Evolutionary conservation across 768 basidiomycete genomes (phyloP).

Genomic region (Agrocybe pediades): DNA sequence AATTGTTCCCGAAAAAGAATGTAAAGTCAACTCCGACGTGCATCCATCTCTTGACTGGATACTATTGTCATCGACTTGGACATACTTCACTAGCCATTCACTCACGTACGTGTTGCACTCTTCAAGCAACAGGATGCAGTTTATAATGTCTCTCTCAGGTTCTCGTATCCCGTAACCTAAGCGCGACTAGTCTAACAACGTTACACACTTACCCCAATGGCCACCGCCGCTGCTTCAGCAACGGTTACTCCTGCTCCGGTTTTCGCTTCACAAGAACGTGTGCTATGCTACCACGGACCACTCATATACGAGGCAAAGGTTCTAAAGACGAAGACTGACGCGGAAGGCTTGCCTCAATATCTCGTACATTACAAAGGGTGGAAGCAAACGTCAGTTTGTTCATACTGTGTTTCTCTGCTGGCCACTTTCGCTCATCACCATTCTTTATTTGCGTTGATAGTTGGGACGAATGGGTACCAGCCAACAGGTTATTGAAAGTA

Average conservation of each 20-base stretch:
- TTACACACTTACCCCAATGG: not conserved
- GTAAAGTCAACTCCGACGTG: conserved; percentile 8
- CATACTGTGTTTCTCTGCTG: conserved; percentile 1
- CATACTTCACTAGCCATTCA: no score
- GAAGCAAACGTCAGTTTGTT: conserved; percentile 84
- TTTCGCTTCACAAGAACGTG: conserved; percentile 70
- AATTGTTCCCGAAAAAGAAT: not conserved
- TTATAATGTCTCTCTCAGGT: no score
- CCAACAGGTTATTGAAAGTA: conserved; percentile 76
- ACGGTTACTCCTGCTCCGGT: conserved; percentile 30
- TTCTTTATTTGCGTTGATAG: conserved; percentile 36
- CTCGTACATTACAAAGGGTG: conserved; percentile 99
- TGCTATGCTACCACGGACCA: conserved; percentile 94
- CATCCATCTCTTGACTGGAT: conserved; percentile 3
- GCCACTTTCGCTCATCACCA: conserved; percentile 1
- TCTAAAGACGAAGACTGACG: conserved; percentile 64
- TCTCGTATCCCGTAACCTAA: no score
- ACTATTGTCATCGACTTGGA: conserved; percentile 7
- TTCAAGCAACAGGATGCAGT: no score
- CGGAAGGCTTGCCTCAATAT: conserved; percentile 81
- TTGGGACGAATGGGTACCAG: conserved; percentile 98
- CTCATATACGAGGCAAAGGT: conserved; percentile 96
- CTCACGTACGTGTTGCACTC: no score
- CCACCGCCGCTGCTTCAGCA: conserved; percentile 18
- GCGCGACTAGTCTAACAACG: no score